Base-by-base conservation (phyloP, 1,284 basidiomycete species). In the Golubevia sp. region DNA sequence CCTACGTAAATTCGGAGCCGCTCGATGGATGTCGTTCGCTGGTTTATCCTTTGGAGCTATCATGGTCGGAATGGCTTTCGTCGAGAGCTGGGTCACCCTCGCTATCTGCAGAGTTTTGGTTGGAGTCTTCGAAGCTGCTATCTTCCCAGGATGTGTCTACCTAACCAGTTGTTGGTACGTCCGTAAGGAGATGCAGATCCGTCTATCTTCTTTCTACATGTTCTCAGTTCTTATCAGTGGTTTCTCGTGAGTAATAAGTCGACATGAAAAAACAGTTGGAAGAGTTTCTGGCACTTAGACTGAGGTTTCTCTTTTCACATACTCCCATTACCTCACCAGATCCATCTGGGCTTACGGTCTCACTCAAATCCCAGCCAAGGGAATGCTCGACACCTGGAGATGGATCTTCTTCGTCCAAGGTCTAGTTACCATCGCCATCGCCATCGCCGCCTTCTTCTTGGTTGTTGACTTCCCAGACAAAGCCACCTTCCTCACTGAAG, bases 401-500 rank as follows among this genome's bases (percentile, higher is more conserved):
- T 73, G 66, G 63, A 76, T 78, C 55, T 78, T 76, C 54, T 65
- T 76, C 56, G 53, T 74, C 15, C 72, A 78, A 38, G 76, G 67
- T 23, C 2, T 71, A 24, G 27, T 61, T 5, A 76, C 76, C 24
- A 62, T 74, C 26, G 56, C 70, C 0, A 60, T 78, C 27, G 73
- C 66, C 2, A 11, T 73, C 1, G n/a, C 67, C 24, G 74, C 73
- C 49, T 76, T 70, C 65, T 66, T 63, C 24, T 8, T 64, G 56
- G 70, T 78, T 61, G 59, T 78, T 56, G 74, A 77, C 66, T 76
- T 76, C 68, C 76, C 76, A 15, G 68, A 74, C 70, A 73, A 74
- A 66, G 75, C 74, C 53, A 74, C 66, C 48, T 74, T 78, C 65
- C 62, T 78, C n/a, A 74, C 57, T 27, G 56, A 54, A 23, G 52